Percentiles rank a stretch among this genome's conserved stretches.
These are phyloP conservation scores for Codiaeum variegatum DNA, from an alignment of 441 rosid species.

Conservation along the genomic window DNA sequence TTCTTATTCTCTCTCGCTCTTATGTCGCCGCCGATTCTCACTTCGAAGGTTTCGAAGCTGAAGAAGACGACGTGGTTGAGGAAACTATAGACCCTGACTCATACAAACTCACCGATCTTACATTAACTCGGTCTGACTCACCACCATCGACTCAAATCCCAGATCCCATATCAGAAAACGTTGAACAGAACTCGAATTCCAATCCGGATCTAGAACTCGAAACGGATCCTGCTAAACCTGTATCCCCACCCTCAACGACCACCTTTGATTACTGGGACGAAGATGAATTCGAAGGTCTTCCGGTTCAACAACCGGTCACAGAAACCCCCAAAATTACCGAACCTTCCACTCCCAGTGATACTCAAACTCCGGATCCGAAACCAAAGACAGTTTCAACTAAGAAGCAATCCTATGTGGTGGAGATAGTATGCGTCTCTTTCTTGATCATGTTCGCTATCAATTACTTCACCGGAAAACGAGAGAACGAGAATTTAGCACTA, in stretches of 20 bases:
- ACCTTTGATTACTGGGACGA: constrained; percentile 84
- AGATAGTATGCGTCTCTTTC: constrained; percentile 59
- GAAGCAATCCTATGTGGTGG: constrained; percentile 41
- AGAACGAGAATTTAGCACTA: constrained; percentile 82
- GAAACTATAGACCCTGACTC: constrained; percentile 39
- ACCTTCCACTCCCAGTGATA: constrained; percentile 26
- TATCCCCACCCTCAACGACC: constrained; percentile 28
- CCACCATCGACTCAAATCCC: constrained; percentile 27
- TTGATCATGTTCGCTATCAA: constrained; percentile 54
- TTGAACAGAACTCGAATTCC: constrained; percentile 25
- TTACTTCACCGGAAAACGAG: constrained; percentile 72
- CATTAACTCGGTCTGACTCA: constrained; percentile 52
- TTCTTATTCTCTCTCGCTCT: constrained; percentile 24
- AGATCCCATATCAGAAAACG: constrained; percentile 23
- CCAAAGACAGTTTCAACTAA: constrained; percentile 21
- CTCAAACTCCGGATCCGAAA: constrained; percentile 31
- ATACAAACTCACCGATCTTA: constrained; percentile 45
- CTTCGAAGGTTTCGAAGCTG: constrained; percentile 87
- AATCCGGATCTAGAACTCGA: constrained; percentile 16
- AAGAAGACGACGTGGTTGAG: constrained; percentile 48
- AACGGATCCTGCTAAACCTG: constrained; percentile 26
- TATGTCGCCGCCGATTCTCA: constrained; percentile 46
- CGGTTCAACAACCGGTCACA: constrained; percentile 28
- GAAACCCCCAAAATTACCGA: constrained; percentile 31
- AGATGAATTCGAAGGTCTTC: constrained; percentile 90